Base-by-base conservation (phyloP, 805 yeast genomes). In the Yueomyces sp. region DNA sequence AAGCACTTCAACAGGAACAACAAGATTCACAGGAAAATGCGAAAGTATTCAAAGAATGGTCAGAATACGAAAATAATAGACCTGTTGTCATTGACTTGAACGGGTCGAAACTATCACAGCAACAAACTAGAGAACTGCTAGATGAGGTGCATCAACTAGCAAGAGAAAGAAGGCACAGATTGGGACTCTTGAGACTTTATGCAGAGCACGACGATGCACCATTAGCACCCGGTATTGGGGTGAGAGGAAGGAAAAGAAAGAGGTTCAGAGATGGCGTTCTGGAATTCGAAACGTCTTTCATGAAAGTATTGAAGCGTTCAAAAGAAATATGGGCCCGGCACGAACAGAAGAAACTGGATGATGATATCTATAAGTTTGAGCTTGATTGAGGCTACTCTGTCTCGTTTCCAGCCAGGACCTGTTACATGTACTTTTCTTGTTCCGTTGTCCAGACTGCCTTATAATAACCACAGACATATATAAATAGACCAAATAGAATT, bases 221-320 rank as follows among this genome's bases (percentile, higher is more conserved):
- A 6, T 51, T 59, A 52, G 65, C 65, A 2, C 57, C 60, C 4
- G 57, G 59, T 3, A 52, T 60, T 27, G 66, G 66, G n/a, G 54
- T 60, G 28, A 56, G 65, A 37, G 64, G 65, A 38, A 60, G 61
- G 46, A 62, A 59, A 44, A 52, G 64, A 33, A 59, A 55, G 52
- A 59, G 53, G 49, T 60, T 50, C 47, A 52, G 48, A 26, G 65
- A 62, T 40, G 51, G 52, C 4, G 46, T 59, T 19, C 43, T 60
- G 12, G 65, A 64, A 3, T 59, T 57, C 44, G 65, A 62, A 45
- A 61, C 65, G 3, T 65, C 60, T 43, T 57, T 45, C 43, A 37
- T 57, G 26, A 5, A n/a, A 7, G 37, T 34, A 7, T n/a, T 34
- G n/a, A n/a, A n/a, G 5, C 26, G 8, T 9, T 11, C 37, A 7